Base-by-base conservation (phyloP, 495 filamentous ascomycete species). In the Aspergillus panamensis region DNA sequence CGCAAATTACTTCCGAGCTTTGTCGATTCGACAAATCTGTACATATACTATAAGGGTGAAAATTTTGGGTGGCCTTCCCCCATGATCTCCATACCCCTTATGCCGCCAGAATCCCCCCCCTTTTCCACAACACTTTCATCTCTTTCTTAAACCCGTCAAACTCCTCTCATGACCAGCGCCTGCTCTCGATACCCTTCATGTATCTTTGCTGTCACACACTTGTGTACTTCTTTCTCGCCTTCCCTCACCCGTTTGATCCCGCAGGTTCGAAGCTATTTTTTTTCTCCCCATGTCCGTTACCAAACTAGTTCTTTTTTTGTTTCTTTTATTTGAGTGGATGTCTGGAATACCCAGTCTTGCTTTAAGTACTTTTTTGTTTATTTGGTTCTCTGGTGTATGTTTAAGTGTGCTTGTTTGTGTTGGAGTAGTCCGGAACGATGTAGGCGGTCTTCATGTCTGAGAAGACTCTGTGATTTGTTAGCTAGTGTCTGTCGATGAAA, bases 191-290 rank as follows among this genome's bases (percentile, higher is more conserved):
- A 68, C 66, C 66, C 65, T 62, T 64, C 49, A 50, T 61, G 53
- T 62, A 53, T 62, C 60, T 53, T 50, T 56, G 60, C 42, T 30
- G 32, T 32, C 43, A 42, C 56, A 48, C 42, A 25, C 48, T 35
- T 42, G 48, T 64, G 57, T 59, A 55, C 55, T 57, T 58, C 25
- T 57, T 57, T 58, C 25, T 58, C 35, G 13, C 33, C 48, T 55
- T 48, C 30, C 17, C 21, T 48, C 53, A 16, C 44, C 37, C 10
- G 17, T 51, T 57, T 59, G 47, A 63, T 66, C 40, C 66, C 63
- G 66, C 66, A 69, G 66, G 66, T 60, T 61, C 66, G 63, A 69
- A 69, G 63, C 35, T 69, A 69, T 53, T 66, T 55, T 19, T 39
- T 55, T 20, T 25, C 16, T 25, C 17, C 14, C 49, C 30, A 47